Conservation (phyloP, 73 alveolate species). For the Paramecium sexaurelia region DNA sequence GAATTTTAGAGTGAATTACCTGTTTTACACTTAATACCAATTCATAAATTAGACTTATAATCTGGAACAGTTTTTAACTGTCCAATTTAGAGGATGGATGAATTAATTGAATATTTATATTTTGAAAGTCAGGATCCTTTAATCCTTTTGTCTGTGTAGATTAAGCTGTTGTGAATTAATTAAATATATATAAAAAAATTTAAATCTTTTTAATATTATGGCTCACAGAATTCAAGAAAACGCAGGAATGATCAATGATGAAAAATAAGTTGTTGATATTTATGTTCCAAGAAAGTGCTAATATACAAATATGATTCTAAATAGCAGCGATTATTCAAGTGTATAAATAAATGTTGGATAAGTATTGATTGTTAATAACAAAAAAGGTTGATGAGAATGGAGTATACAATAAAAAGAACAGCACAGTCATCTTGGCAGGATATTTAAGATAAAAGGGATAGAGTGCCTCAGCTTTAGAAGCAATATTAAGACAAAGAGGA, state of each 20-base stretch:
- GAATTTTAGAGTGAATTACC: conserved; percentile 20
- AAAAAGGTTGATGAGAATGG: conserved; percentile 46
- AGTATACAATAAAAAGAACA: not conserved
- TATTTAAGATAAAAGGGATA: conserved; percentile 54
- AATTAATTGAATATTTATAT: not conserved
- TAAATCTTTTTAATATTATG: conserved; percentile 45
- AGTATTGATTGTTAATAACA: not conserved
- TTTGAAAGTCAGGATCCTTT: not conserved
- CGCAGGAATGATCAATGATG: conserved; percentile 62
- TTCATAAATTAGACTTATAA: not conserved
- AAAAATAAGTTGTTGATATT: conserved; percentile 36
- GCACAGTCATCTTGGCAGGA: conserved; percentile 43
- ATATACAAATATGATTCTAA: conserved; percentile 42
- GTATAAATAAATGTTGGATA: conserved; percentile 49
- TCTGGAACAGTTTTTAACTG: not conserved
- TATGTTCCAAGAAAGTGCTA: conserved; percentile 53
- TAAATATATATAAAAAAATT: conserved; percentile 25
- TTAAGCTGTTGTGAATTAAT: not conserved
- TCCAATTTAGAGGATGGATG: not conserved
- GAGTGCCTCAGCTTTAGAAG: conserved; percentile 26
- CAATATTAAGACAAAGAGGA: not conserved
- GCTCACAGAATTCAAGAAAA: conserved; percentile 40
- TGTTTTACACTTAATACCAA: not conserved
- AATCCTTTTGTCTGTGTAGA: not conserved
- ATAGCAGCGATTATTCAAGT: conserved; percentile 24